phyloP scores from a whole-genome alignment of 805 yeast genomes.

The Saccharomycopsis babjevae region DNA sequence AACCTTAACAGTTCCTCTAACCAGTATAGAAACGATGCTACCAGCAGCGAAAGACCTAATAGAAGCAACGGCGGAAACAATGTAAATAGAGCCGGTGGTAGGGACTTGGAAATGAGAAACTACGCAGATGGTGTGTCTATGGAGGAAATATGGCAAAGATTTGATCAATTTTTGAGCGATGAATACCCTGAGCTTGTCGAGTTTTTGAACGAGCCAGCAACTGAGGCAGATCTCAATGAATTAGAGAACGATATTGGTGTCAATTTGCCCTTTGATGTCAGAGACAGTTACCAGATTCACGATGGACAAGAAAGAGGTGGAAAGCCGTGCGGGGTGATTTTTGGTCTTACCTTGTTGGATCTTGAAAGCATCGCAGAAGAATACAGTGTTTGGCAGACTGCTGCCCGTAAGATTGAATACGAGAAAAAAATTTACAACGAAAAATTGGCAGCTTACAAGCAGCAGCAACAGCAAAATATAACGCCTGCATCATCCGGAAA shows the following conservation, averaged over 20 bases:
- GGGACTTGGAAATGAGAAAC: conserved; percentile 16
- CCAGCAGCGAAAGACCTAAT: conserved; percentile 1
- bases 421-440: conserved; percentile 19
- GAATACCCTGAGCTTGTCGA: conserved; percentile 77
- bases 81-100: conserved; percentile 15
- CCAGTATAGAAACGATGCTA: conserved; percentile 9
- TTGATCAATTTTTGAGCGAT: conserved; percentile 27
- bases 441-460: conserved; percentile 13
- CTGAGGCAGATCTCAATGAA: conserved; percentile 68
- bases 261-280: conserved; percentile 68
- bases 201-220: conserved; percentile 69
- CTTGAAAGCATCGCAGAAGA: conserved; percentile 72
- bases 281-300: conserved; percentile 69
- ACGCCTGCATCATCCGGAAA: conserved; percentile 21
- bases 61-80: neutral
- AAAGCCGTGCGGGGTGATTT: conserved; percentile 54
- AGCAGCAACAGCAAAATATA: conserved; percentile 19
- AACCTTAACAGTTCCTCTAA: conserved; percentile 11
- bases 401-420: conserved; percentile 37
- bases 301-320: conserved; percentile 85
- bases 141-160: conserved; percentile 17
- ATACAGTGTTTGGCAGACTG: conserved; percentile 78
- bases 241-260: conserved; percentile 76
- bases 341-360: conserved; percentile 72
- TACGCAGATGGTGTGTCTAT: conserved; percentile 13